phyloP scores from a whole-genome alignment of 257 asterid species.

The Nicotiana obtusifolia region DNA sequence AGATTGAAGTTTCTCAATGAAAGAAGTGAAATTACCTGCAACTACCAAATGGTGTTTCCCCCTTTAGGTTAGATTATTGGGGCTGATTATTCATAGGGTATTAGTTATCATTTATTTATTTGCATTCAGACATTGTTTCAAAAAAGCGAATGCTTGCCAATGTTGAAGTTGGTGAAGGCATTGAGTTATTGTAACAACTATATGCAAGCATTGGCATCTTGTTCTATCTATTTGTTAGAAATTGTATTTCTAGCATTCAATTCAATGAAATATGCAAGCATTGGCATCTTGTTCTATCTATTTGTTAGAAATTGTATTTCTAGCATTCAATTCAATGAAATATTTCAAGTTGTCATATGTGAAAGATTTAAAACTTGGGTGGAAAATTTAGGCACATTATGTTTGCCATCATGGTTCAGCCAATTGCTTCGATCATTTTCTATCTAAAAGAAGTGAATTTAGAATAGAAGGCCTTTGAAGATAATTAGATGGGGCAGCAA shows the following conservation, averaged over 20 bases:
- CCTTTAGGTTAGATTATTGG: neutral
- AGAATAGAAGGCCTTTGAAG: no score
- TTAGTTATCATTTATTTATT: neutral
- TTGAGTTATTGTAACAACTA: neutral
- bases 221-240: neutral
- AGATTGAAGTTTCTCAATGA: slow-evolving; percentile 5
- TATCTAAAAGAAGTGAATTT: no score
- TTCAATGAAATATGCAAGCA: neutral
- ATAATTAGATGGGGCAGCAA: no score
- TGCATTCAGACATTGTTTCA: neutral
- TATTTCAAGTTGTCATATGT: neutral
- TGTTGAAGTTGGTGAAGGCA: slow-evolving; percentile 2
- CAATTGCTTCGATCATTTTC: no score
- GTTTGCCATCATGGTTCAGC: no score
- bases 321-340: neutral
- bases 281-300: neutral
- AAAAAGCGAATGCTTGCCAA: neutral
- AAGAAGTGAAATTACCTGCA: neutral
- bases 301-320: neutral
- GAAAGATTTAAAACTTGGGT: no score
- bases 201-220: neutral
- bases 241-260: neutral
- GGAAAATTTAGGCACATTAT: no score
- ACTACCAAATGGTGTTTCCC: neutral
- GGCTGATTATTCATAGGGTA: neutral